Base-by-base conservation (phyloP, 176 grass and related monocot genomes). In the Thalia dealbata region DNA sequence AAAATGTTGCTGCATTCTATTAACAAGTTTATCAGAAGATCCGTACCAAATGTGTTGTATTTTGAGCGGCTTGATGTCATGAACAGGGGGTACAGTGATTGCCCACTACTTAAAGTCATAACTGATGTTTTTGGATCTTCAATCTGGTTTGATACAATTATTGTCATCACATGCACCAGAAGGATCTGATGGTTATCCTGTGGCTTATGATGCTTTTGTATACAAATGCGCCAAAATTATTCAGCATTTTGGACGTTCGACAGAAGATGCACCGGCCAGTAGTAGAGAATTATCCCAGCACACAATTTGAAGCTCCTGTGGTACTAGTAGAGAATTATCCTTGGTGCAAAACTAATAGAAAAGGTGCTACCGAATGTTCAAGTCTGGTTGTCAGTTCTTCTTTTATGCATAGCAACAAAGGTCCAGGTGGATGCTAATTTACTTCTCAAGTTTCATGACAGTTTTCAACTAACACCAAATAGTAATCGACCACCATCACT, bases 361-460 rank as follows among this genome's bases (percentile, higher is more conserved):
- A 91, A 83, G 77, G 89, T 91, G 51, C 79, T 91, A 51, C 85
- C 80, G 69, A 91, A 88, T 85, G 89, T 82, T 22, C 52, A 91
- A 19, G 65, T 83, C 70, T 89, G 83, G 82, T 78, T 90, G 42
- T 87, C 79, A 87, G 73, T 82, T 96, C 74, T 92, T 61, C 59
- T 96, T 58, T 66, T 96, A 50, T 92, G 89, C 82, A 81, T 80
- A 43, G 89, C 89, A 2, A 96, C 89, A 24, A 96, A 96, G 82
- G 73, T 92, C 64, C 66, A 92, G 71, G 65, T 78, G 70, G 84
- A 96, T 80, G 89, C 93, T 72, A 90, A 92, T 75, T 76, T 82
- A 27, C 86, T 96, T 43, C 87, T 96, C 67, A 96, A 92, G 83
- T 89, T 92, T 71, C 84, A 92, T 82, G 81, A 90, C 77, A 92